Conservation (phyloP, 768 basidiomycete species). For the Trametes maxima region DNA sequence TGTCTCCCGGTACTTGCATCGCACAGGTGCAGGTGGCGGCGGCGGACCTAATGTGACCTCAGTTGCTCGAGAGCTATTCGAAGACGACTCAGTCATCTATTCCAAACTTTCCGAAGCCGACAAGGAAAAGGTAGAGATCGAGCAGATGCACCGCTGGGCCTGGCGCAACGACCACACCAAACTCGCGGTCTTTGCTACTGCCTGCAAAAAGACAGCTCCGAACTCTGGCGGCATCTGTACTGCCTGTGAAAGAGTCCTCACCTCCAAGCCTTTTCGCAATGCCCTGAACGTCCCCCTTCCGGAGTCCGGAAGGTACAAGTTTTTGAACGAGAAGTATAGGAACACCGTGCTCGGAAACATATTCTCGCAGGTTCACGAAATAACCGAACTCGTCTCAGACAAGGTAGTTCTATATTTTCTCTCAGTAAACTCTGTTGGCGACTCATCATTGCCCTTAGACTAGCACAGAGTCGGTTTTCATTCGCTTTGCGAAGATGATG, state of each 20-base stretch:
- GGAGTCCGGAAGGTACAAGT: neutral
- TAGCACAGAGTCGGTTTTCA: neutral
- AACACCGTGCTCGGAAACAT: neutral
- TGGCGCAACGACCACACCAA: conserved; percentile 3
- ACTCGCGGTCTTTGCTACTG: neutral
- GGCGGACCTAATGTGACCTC: neutral
- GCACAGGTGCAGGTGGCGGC: neutral
- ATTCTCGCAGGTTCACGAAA: neutral
- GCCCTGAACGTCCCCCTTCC: neutral
- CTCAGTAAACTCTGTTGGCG: neutral
- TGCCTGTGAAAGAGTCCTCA: neutral
- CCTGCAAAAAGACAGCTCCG: neutral
- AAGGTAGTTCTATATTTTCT: neutral
- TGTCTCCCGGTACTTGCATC: neutral
- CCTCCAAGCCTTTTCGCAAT: neutral
- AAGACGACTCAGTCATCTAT: neutral
- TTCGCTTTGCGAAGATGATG: conserved; percentile 16
- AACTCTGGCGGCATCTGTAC: neutral
- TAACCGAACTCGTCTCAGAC: neutral
- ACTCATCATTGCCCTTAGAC: neutral
- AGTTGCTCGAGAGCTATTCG: neutral
- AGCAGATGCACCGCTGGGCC: neutral
- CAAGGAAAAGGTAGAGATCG: neutral
- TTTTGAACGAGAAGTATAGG: neutral
- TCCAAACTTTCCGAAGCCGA: neutral